These are phyloP conservation scores for Phytophthora agathidicida DNA, from an alignment of 352 stramenopile genomes.

Conservation along the genomic window DNA sequence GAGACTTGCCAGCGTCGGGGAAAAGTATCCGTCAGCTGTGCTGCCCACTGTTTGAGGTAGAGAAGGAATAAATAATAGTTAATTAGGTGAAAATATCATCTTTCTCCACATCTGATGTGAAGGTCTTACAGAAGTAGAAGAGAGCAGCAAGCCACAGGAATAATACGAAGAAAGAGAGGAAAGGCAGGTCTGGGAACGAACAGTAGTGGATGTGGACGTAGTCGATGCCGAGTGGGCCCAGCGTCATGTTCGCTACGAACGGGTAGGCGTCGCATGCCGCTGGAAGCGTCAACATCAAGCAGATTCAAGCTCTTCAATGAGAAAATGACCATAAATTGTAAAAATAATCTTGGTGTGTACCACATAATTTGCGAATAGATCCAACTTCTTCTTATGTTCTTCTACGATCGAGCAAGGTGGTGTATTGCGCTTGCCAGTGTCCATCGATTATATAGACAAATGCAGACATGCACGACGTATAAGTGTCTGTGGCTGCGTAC, in stretches of 20 bases:
- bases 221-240: slow-evolving; percentile 78
- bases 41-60: slow-evolving; percentile 92
- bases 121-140: slow-evolving; percentile 82
- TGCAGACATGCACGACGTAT: too few relatives aligned
- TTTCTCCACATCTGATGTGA: background rate
- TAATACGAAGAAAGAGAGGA: slow-evolving; percentile 59
- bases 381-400: too few relatives aligned
- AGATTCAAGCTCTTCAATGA: slow-evolving; percentile 5
- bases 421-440: too few relatives aligned
- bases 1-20: slow-evolving; percentile 95
- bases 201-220: slow-evolving; percentile 87
- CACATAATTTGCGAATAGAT: too few relatives aligned
- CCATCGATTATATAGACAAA: too few relatives aligned
- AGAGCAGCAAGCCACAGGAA: slow-evolving; percentile 72
- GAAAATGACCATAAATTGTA: too few relatives aligned
- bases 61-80: slow-evolving; percentile 11
- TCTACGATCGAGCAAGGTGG: too few relatives aligned
- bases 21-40: slow-evolving; percentile 98
- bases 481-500: too few relatives aligned
- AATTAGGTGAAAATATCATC: slow-evolving; percentile 4
- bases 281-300: slow-evolving; percentile 7
- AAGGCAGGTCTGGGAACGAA: slow-evolving; percentile 44
- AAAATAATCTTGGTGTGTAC: too few relatives aligned
- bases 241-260: slow-evolving; percentile 64
- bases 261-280: slow-evolving; percentile 32